These are phyloP conservation scores for Cadophora gregata DNA, from an alignment of 2,329 filamentous ascomycete genomes.

Conservation along the genomic window DNA sequence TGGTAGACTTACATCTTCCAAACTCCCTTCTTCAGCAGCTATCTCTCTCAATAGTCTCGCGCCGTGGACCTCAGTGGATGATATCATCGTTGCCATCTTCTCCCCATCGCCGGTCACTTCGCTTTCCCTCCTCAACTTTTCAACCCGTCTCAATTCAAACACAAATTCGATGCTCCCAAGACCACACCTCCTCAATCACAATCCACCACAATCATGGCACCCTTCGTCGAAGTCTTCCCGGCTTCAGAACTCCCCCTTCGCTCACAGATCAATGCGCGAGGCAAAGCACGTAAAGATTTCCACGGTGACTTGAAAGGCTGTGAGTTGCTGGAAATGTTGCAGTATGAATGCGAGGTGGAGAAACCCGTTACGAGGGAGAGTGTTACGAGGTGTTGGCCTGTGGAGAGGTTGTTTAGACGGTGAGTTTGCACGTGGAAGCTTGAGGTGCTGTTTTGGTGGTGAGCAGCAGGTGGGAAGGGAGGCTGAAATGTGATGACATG, in stretches of 20 bases:
- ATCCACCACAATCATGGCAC: slow-evolving; percentile 54
- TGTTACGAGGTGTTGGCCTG: slow-evolving; percentile 59
- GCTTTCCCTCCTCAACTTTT: background rate
- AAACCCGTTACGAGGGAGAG: slow-evolving; percentile 53
- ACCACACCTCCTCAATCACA: background rate
- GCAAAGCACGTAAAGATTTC: slow-evolving; percentile 55
- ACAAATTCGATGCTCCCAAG: background rate
- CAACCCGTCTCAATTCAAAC: background rate
- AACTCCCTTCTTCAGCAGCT: slow-evolving; percentile 55
- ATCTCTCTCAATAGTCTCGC: slow-evolving; percentile 59
- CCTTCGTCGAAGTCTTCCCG: slow-evolving; percentile 61
- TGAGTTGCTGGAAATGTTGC: slow-evolving; percentile 62
- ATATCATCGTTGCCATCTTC: slow-evolving; percentile 26
- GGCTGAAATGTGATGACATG: slow-evolving; percentile 7
- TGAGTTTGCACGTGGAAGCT: slow-evolving; percentile 46
- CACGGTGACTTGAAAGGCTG: slow-evolving; percentile 60
- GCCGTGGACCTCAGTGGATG: slow-evolving; percentile 47
- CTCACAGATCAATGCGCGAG: slow-evolving; percentile 54
- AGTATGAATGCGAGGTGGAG: slow-evolving; percentile 65
- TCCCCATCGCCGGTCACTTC: slow-evolving; percentile 1
- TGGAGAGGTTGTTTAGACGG: slow-evolving; percentile 66
- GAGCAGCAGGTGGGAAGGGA: background rate
- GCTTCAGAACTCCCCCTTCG: slow-evolving; percentile 56
- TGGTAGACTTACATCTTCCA: slow-evolving; percentile 60
- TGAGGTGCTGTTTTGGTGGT: background rate